phyloP scores from a whole-genome alignment of 225 moss, liverwort and hornwort species.

The Straminergon stramineum region DNA sequence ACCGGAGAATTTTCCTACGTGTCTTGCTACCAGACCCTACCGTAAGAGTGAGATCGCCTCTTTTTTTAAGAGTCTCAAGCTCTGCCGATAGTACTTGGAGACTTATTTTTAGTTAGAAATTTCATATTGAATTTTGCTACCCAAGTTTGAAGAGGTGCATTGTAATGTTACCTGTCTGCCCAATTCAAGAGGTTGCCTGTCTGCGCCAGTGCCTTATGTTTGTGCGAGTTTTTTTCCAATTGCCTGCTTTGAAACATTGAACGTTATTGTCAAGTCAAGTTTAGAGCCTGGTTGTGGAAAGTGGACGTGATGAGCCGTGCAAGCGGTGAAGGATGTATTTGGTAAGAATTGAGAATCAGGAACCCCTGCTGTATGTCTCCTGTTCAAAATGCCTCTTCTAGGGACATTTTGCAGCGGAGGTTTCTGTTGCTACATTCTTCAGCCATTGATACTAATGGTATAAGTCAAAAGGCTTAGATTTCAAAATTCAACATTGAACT shows the following conservation, averaged over 20 bases:
- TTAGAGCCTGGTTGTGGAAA: background rate
- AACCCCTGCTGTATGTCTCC: background rate
- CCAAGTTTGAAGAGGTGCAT: background rate
- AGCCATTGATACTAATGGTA: background rate
- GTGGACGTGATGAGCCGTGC: background rate
- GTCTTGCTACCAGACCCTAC: constrained; percentile 91
- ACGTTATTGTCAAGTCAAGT: background rate
- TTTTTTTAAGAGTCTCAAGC: constrained; percentile 77
- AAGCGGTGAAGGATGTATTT: background rate
- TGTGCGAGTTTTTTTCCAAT: background rate
- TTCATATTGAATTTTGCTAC: background rate
- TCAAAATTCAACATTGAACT: background rate
- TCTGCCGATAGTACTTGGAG: constrained; percentile 42
- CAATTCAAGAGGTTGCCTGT: background rate
- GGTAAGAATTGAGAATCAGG: background rate
- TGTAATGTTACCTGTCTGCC: background rate
- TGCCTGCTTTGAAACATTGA: background rate
- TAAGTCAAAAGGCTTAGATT: background rate
- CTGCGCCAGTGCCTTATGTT: background rate
- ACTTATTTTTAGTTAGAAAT: background rate
- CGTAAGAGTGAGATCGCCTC: constrained; percentile 58
- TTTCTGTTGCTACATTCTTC: background rate
- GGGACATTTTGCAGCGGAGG: background rate
- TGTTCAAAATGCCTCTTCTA: background rate
- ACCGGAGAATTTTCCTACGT: constrained; percentile 85